Evolutionary conservation across 495 filamentous ascomycete genomes (phyloP).

Genomic region (Lindgomyces ingoldianus): DNA sequence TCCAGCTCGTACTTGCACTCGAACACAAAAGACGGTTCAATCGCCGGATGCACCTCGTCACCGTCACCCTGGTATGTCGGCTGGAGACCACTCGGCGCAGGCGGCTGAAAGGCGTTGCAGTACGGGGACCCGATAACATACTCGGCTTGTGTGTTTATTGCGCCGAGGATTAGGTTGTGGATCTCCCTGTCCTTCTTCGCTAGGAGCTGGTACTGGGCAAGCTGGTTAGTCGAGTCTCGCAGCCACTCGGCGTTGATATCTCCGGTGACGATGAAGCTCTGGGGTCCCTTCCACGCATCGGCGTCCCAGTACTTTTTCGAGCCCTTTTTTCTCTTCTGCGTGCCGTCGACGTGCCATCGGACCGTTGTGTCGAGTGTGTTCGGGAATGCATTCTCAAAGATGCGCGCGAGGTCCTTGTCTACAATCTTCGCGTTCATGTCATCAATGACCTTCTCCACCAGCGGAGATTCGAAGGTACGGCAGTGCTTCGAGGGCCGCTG

Average conservation of each 20-base stretch:
- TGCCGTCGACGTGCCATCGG: conserved; percentile 67
- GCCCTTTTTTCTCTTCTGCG: conserved; percentile 40
- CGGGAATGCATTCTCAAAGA: conserved; percentile 97
- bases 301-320: conserved; percentile 46
- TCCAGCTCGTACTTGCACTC: conserved; percentile 99
- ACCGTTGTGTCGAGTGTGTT: conserved; percentile 94
- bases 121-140: conserved; percentile 94
- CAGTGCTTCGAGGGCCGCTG: conserved; percentile 80
- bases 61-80: conserved; percentile 72
- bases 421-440: conserved; percentile 77
- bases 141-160: conserved; percentile 94
- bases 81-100: conserved; percentile 71
- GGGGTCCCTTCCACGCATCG: conserved; percentile 74
- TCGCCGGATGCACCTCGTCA: conserved; percentile 82
- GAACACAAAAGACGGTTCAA: conserved; percentile 81
- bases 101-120: conserved; percentile 98
- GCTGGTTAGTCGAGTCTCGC: conserved; percentile 93
- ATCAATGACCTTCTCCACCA: conserved; percentile 83
- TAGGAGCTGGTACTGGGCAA: conserved; percentile 83
- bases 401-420: conserved; percentile 83
- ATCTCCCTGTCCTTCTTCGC: conserved; percentile 76
- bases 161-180: conserved; percentile 79
- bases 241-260: conserved; percentile 99
- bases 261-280: conserved; percentile 97
- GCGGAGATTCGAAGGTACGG: conserved; percentile 81